A percentile compares a stretch with the other conserved stretches of the same genome.
Conservation (phyloP, 192 early-diverging fungal species). For the Mycoemilia scoparia region DNA sequence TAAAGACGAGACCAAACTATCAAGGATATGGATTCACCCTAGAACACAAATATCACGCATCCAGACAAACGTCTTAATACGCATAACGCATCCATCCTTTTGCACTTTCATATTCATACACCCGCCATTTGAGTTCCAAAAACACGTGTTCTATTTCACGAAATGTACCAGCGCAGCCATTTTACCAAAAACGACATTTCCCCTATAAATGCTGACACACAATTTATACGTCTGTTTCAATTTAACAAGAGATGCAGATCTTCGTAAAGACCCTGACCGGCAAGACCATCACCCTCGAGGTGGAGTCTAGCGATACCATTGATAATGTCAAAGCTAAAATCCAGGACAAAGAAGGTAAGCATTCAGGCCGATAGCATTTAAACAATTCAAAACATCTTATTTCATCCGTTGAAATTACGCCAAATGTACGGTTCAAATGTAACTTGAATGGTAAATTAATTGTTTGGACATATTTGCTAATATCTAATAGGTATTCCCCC, state of each 20-base stretch:
- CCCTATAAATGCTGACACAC: too few species aligned
- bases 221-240: too few species aligned
- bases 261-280: constrained; percentile 77
- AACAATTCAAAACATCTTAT: constrained; percentile 8
- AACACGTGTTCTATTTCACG: too few species aligned
- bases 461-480: constrained; percentile 22
- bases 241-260: constrained; percentile 48
- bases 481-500: constrained; percentile 98
- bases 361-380: constrained; percentile 96
- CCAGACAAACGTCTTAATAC: too few species aligned
- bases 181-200: too few species aligned
- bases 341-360: constrained; percentile 97
- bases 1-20: too few species aligned
- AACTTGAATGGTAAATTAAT: neutral
- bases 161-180: too few species aligned
- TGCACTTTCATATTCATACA: too few species aligned
- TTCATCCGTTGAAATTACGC: neutral
- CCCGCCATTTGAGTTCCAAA: too few species aligned
- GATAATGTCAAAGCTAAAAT: constrained; percentile 90
- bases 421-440: neutral
- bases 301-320: constrained; percentile 83
- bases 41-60: too few species aligned
- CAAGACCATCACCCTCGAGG: constrained; percentile 77
- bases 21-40: too few species aligned
- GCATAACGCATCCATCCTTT: too few species aligned